These are phyloP conservation scores for Plasmodium chabaudi DNA, from an alignment of 169 alveolate species.

Conservation along the genomic window DNA sequence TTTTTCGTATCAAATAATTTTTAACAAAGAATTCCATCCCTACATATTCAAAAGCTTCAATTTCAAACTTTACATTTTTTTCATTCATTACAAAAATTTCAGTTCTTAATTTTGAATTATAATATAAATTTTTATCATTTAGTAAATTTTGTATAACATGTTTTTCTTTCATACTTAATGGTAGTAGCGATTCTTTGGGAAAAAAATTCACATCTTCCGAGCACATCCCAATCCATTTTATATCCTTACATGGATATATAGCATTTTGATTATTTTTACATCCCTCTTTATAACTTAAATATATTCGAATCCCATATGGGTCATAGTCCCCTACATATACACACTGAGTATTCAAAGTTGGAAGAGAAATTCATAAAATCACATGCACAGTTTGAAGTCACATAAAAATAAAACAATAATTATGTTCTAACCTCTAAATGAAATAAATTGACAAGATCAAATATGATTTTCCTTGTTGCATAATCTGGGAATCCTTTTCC, in stretches of 20 bases:
- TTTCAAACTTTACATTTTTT: constrained; percentile 59
- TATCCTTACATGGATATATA: constrained; percentile 39
- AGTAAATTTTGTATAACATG: constrained; percentile 55
- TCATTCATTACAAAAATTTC: constrained; percentile 49
- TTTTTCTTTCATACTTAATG: constrained; percentile 58
- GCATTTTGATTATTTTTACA: constrained; percentile 13
- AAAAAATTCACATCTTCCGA: constrained; percentile 48
- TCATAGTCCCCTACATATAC: constrained; percentile 81
- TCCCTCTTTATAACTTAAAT: constrained; percentile 63
- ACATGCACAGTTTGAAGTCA: too few relatives aligned
- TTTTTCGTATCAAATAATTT: constrained; percentile 38
- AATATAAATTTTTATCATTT: constrained; percentile 31
- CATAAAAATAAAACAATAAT: too few relatives aligned
- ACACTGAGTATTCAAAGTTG: constrained; percentile 7
- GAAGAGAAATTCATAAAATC: background rate
- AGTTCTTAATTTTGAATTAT: constrained; percentile 20
- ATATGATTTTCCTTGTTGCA: constrained; percentile 73
- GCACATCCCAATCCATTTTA: constrained; percentile 78
- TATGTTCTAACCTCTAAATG: constrained; percentile 27
- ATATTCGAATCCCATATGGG: constrained; percentile 80
- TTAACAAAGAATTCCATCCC: constrained; percentile 61
- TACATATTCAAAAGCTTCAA: constrained; percentile 75
- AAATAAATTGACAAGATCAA: constrained; percentile 16
- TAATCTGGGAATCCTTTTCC: constrained; percentile 81
- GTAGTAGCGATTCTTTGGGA: constrained; percentile 53